Evolutionary conservation across 192 early-diverging fungal species (phyloP).

Genomic region (Backusella psychrophila): DNA sequence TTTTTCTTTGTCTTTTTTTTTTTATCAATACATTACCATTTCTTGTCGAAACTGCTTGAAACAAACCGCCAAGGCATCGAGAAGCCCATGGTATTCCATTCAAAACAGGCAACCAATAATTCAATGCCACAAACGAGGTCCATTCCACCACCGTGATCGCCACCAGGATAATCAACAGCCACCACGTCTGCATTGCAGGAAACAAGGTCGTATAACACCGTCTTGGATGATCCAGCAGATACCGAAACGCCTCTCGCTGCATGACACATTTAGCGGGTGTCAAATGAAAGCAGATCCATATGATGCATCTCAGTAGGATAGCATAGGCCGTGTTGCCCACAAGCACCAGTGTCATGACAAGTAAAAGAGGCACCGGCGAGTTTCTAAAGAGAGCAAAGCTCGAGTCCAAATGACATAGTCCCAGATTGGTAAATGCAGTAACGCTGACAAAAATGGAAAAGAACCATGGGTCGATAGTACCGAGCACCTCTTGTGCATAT

Average conservation of each 20-base stretch:
- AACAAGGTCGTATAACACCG: constrained; percentile 36
- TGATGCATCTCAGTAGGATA: constrained; percentile 14
- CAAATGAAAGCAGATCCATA: constrained; percentile 16
- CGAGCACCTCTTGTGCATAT: constrained; percentile 25
- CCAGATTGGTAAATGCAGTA: constrained; percentile 28
- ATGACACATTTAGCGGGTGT: not conserved
- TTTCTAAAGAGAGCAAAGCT: constrained; percentile 31
- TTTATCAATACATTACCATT: constrained; percentile 13
- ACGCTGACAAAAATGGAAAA: constrained; percentile 29
- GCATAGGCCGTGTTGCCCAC: constrained; percentile 34
- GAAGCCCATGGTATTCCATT: constrained; percentile 22
- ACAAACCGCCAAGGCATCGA: constrained; percentile 25
- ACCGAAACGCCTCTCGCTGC: constrained; percentile 21
- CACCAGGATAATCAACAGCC: constrained; percentile 23
- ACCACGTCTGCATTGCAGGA: constrained; percentile 31
- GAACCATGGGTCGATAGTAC: constrained; percentile 22
- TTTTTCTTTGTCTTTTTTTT: no score
- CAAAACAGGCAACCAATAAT: constrained; percentile 30
- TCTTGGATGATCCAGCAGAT: constrained; percentile 33
- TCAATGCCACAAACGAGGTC: constrained; percentile 10
- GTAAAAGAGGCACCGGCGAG: not conserved
- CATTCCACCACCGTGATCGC: constrained; percentile 24
- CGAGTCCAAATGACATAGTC: constrained; percentile 22
- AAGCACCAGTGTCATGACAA: constrained; percentile 21
- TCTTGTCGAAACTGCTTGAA: constrained; percentile 31